phyloP scores from a whole-genome alignment of 768 basidiomycete species.

The Termitomyces sp. region DNA sequence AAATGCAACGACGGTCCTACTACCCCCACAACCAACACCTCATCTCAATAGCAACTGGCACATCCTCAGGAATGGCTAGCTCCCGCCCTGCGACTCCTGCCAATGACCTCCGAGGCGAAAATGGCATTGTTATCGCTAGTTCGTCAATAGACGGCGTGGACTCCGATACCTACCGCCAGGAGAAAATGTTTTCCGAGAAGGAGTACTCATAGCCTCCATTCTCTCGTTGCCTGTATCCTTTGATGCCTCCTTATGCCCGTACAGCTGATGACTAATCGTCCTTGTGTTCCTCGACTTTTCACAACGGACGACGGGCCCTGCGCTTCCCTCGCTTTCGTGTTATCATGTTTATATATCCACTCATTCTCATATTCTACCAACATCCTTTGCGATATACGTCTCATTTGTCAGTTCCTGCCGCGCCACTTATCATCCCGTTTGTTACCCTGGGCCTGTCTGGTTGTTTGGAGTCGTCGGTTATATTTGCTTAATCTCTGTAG shows the following conservation, averaged over 20 bases:
- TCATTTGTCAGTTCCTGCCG: not conserved
- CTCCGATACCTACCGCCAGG: constrained; percentile 30
- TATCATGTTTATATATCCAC: constrained; percentile 7
- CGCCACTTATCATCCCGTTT: not conserved
- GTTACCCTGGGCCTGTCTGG: constrained; percentile 9
- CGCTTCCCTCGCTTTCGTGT: not conserved
- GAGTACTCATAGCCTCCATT: constrained; percentile 34
- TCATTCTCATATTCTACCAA: not conserved
- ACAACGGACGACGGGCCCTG: constrained; percentile 3
- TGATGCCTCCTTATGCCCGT: not conserved
- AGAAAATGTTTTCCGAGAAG: constrained; percentile 42
- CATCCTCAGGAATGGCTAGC: constrained; percentile 61
- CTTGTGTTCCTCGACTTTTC: not conserved
- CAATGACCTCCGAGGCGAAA: constrained; percentile 41
- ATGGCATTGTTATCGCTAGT: constrained; percentile 33
- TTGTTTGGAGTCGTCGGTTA: constrained; percentile 13
- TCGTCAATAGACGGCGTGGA: constrained; percentile 35
- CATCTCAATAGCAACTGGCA: constrained; percentile 67
- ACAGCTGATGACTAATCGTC: not conserved
- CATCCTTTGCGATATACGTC: constrained; percentile 6
- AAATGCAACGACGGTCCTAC: constrained; percentile 87
- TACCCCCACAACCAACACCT: constrained; percentile 80
- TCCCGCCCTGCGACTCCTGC: constrained; percentile 74
- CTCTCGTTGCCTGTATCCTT: not conserved
- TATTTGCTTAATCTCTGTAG: constrained; percentile 17